Evolutionary conservation across 352 stramenopile genomes (phyloP).

Genomic region (Pythium chondricola): DNA sequence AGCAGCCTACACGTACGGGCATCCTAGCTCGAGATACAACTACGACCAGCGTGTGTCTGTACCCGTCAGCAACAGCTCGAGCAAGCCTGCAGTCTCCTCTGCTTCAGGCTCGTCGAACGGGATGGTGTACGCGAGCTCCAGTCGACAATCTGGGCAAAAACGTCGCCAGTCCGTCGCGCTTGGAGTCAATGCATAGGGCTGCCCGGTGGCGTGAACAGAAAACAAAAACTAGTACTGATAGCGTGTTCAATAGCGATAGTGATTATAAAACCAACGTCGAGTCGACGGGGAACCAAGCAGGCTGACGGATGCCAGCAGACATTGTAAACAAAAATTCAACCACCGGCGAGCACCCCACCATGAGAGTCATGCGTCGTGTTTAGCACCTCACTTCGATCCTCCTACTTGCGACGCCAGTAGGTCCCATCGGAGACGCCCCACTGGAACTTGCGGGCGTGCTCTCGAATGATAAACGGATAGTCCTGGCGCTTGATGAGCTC

Average conservation of each 20-base stretch:
- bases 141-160: slow-evolving; percentile 66
- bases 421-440: slow-evolving; percentile 87
- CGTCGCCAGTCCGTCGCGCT: slow-evolving; percentile 70
- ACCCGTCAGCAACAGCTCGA: background rate
- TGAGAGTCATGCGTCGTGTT: no score
- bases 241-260: slow-evolving; percentile 29
- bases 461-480: slow-evolving; percentile 90
- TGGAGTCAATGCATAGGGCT: slow-evolving; percentile 71
- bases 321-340: background rate
- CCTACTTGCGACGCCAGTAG: slow-evolving; percentile 76
- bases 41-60: background rate
- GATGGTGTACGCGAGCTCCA: slow-evolving; percentile 30
- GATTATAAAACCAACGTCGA: slow-evolving; percentile 10
- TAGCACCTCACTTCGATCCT: no score
- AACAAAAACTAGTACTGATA: slow-evolving; percentile 16
- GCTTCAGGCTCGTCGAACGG: slow-evolving; percentile 19
- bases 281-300: no score
- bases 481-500: slow-evolving; percentile 74
- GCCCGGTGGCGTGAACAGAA: no score
- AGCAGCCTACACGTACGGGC: slow-evolving; percentile 4
- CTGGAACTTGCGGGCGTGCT: slow-evolving; percentile 91
- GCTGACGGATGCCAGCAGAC: no score
- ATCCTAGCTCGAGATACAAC: no score
- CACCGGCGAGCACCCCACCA: no score
- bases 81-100: background rate